A percentile compares a stretch with the other conserved stretches of the same genome.
Conservation (phyloP, 108 stramenopile species). For the Cyclotella sp. region DNA sequence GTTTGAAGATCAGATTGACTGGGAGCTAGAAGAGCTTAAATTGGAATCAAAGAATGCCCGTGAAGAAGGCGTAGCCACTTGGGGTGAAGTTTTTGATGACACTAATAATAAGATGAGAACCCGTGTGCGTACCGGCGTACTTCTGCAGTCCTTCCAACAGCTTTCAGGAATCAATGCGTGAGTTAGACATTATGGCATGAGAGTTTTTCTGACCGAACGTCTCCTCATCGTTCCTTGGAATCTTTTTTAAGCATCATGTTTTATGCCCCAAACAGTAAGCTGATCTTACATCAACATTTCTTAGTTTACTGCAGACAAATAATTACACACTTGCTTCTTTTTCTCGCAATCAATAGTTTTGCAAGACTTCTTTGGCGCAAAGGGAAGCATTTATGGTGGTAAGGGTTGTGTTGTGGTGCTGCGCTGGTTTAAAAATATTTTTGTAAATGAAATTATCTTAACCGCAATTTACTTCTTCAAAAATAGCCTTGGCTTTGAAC, state of each 20-base stretch:
- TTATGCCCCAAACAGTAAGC: constrained; percentile 30
- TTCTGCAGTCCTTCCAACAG: constrained; percentile 35
- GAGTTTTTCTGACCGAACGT: too few species aligned
- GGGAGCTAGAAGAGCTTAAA: constrained; percentile 32
- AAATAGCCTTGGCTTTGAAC: constrained; percentile 26
- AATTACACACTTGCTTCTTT: background rate
- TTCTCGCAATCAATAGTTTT: constrained; percentile 16
- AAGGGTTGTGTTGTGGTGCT: too few species aligned
- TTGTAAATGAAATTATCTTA: too few species aligned
- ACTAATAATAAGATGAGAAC: constrained; percentile 21
- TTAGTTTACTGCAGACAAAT: too few species aligned
- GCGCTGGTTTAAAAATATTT: too few species aligned
- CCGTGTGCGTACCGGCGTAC: constrained; percentile 29
- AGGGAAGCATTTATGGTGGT: constrained; percentile 22
- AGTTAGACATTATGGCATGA: background rate
- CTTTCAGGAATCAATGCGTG: constrained; percentile 46
- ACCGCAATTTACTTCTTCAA: too few species aligned
- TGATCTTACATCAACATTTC: too few species aligned
- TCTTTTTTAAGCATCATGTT: constrained; percentile 21
- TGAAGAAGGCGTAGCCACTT: constrained; percentile 26
- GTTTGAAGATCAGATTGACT: constrained; percentile 36
- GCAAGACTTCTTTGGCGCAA: constrained; percentile 25
- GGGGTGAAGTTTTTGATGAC: constrained; percentile 32
- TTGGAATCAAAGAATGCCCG: constrained; percentile 17
- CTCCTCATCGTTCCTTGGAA: background rate